Percentiles rank a stretch among this genome's conserved stretches.
These are phyloP conservation scores for Trapa bicornis DNA, from an alignment of 345 rosid species.

Conservation along the genomic window DNA sequence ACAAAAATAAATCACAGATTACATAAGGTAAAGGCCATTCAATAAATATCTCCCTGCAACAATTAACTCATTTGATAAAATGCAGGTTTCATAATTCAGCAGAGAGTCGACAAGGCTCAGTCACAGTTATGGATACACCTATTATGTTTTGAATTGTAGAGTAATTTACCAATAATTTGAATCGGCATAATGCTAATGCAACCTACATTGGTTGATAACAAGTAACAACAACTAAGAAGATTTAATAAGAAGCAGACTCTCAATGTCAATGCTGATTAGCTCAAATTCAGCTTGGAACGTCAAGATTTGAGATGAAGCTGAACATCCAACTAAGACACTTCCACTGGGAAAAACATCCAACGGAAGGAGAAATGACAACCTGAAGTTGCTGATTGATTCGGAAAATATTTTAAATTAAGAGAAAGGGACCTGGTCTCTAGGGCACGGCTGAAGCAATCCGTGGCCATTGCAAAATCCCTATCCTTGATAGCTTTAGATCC, in stretches of 20 bases:
- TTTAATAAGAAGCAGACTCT: background rate
- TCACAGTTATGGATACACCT: background rate
- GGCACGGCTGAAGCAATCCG: constrained; percentile 87
- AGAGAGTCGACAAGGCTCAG: background rate
- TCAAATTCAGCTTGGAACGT: background rate
- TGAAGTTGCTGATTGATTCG: background rate
- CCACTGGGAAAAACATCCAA: background rate
- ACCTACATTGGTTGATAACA: background rate
- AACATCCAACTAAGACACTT: background rate
- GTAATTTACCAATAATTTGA: background rate
- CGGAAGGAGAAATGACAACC: background rate
- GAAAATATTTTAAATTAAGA: background rate
- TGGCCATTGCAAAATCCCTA: constrained; percentile 56
- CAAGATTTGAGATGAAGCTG: background rate
- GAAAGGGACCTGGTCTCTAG: constrained; percentile 68
- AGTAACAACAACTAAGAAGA: background rate
- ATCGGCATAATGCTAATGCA: background rate
- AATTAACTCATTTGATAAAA: background rate
- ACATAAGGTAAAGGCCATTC: background rate
- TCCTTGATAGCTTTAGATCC: constrained; percentile 52
- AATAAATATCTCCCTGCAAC: background rate
- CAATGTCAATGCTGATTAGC: background rate
- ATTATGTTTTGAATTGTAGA: background rate
- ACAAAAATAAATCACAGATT: background rate
- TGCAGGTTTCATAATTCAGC: background rate